phyloP scores from a whole-genome alignment of 768 basidiomycete genomes.

The Lentinus tigrinus region DNA sequence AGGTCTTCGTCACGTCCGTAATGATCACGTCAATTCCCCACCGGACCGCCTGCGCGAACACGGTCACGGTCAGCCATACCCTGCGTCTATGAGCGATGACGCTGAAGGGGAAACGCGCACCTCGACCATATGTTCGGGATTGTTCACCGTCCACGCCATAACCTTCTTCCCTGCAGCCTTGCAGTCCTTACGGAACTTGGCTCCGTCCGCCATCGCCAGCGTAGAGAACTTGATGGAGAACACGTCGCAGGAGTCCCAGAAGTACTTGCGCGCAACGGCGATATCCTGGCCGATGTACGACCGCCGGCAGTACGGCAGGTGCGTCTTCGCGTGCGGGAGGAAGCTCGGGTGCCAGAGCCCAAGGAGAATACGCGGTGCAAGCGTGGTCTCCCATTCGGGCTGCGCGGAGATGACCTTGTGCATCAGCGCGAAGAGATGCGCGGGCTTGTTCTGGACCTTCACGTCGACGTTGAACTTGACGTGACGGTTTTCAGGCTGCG shows the following conservation, averaged over 20 bases:
- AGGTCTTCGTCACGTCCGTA: conserved; percentile 42
- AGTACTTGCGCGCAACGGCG: conserved; percentile 75
- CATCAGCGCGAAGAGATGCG: conserved; percentile 80
- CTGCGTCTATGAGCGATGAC: not conserved
- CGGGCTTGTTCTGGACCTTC: conserved; percentile 90
- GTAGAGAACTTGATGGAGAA: conserved; percentile 82
- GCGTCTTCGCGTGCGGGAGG: conserved; percentile 68
- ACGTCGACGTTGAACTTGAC: conserved; percentile 88
- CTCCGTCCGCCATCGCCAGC: conserved; percentile 72
- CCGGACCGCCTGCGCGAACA: conserved; percentile 51
- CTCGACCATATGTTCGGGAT: conserved; percentile 87
- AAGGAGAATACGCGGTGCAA: conserved; percentile 79
- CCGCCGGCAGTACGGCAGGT: conserved; percentile 79
- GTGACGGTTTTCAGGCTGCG: conserved; percentile 70
- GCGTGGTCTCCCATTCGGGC: conserved; percentile 66
- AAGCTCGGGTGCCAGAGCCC: conserved; percentile 94
- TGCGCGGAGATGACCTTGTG: conserved; percentile 62
- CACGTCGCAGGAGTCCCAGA: conserved; percentile 83
- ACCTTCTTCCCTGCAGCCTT: conserved; percentile 75
- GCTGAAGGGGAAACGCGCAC: conserved; percentile 39
- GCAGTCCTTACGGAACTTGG: conserved; percentile 78
- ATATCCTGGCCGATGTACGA: conserved; percentile 82
- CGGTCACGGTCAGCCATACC: conserved; percentile 1
- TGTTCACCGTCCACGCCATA: conserved; percentile 97
- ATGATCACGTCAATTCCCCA: conserved; percentile 49